Base-by-base conservation (phyloP, 225 moss, liverwort and hornwort species). In the Sphagnum contortum region DNA sequence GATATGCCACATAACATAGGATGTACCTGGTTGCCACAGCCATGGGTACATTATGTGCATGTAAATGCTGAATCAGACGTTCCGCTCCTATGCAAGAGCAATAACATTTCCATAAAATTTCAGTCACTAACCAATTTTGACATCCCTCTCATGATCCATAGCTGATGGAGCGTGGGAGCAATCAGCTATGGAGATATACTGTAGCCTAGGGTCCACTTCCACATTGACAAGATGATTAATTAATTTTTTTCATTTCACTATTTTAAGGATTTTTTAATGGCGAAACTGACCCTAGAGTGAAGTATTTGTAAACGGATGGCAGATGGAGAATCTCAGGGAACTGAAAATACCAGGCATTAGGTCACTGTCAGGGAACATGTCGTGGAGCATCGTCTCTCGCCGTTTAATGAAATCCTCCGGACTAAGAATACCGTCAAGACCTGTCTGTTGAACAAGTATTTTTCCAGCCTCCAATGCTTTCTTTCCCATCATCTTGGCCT, bases 401-500 rank as follows among this genome's bases (percentile, higher is more conserved):
- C 86, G 81, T 46, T 72, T 67, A 29, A 91, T 77, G 50, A 98
- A 93, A 3, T 92, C 93, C 64, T 98, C 89, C 5, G 98, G 80
- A 5, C 82, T 90, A 54, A 93, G 70, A 12, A 76, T 64, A 47
- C 90, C 93, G 62, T 86, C 68, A 53, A 98, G 80, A 14, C 79
- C 80, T 11, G 76, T 70, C 60, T 98, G 87, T 61, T 82, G 62
- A 12, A 93, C 58, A 58, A 98, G 74, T 44, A 98, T 86, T 61
- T 76, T 80, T 55, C 93, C 90, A 8, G 93, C 90, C 76, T 98
- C 93, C 62, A 98, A 67, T 50, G 93, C 89, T 75, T 84, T 92
- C 86, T 89, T 92, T 57, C 98, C 98, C 85, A 98, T 98, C 98
- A 98, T 88, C 68, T 98, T 98, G 9, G 93, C 87, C 76, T 98